phyloP scores from a whole-genome alignment of 257 asterid genomes.

The Jaltomata sinuosa region DNA sequence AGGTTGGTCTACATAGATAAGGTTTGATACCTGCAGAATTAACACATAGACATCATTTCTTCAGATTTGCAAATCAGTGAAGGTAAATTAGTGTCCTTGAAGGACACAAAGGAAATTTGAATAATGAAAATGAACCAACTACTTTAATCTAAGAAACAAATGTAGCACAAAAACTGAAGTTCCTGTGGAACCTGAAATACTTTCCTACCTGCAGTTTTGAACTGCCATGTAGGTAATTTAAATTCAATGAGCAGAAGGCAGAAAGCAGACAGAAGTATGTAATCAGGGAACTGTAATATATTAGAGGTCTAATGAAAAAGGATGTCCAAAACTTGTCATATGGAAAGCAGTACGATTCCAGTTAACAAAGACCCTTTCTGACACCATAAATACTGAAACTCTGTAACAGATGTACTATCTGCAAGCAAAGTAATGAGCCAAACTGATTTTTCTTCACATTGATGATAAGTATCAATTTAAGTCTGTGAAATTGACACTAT shows the following conservation, averaged over 20 bases:
- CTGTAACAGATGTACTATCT: neutral
- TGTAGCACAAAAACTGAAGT: neutral
- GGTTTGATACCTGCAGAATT: constrained; percentile 74
- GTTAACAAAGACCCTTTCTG: neutral
- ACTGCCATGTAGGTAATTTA: neutral
- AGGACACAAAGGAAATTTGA: neutral
- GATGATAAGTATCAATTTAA: neutral
- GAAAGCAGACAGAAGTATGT: neutral
- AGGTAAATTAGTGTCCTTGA: neutral
- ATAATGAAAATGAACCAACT: neutral
- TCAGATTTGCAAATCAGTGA: neutral
- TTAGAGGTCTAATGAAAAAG: neutral
- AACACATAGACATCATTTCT: neutral
- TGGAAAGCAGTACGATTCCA: neutral
- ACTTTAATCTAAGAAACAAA: neutral
- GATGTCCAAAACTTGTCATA: neutral
- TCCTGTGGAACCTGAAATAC: neutral
- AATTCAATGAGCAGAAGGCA: neutral
- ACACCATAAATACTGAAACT: neutral
- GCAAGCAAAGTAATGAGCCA: neutral
- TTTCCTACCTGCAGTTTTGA: neutral
- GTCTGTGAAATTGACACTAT: neutral
- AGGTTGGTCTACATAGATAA: constrained; percentile 93
- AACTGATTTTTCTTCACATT: neutral
- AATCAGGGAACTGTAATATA: neutral